These are phyloP conservation scores for Botrytis tulipae DNA, from an alignment of 2,329 filamentous ascomycete species.

Conservation along the genomic window DNA sequence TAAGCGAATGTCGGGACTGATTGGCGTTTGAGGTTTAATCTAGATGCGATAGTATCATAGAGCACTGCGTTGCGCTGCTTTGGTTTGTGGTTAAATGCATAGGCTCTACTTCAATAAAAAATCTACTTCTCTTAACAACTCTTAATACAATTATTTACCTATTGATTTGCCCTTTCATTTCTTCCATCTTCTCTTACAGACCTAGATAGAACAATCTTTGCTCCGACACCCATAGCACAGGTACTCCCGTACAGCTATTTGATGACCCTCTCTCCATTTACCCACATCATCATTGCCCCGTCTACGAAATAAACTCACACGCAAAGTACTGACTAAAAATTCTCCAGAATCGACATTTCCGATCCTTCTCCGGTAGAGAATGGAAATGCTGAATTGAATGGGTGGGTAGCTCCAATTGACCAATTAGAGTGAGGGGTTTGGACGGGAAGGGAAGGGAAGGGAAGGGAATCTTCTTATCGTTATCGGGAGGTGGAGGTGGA, in stretches of 20 bases:
- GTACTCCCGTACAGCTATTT: not conserved
- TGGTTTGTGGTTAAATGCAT: not conserved
- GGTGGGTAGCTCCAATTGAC: not conserved
- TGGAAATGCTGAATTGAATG: not conserved
- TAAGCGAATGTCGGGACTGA: constrained; percentile 1
- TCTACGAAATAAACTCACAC: not conserved
- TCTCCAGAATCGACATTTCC: not conserved
- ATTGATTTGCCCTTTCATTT: not conserved
- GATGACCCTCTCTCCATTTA: not conserved
- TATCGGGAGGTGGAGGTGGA: no score
- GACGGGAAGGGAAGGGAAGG: no score
- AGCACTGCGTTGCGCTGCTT: constrained; percentile 7
- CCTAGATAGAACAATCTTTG: not conserved
- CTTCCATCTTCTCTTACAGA: not conserved
- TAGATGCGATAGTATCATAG: constrained; percentile 15
- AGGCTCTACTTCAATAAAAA: constrained; percentile 3
- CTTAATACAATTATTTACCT: no score
- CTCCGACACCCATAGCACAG: not conserved
- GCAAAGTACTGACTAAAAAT: not conserved
- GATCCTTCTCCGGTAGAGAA: not conserved
- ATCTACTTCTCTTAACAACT: not conserved
- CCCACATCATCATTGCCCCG: not conserved
- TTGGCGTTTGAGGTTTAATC: constrained; percentile 13
- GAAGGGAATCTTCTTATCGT: not conserved
- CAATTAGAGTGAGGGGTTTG: not conserved